Evolutionary conservation across 2,329 filamentous ascomycete species (phyloP), one percentile per base, ranked within the genome.

Genomic region (Epicoccum sorghinum): DNA sequence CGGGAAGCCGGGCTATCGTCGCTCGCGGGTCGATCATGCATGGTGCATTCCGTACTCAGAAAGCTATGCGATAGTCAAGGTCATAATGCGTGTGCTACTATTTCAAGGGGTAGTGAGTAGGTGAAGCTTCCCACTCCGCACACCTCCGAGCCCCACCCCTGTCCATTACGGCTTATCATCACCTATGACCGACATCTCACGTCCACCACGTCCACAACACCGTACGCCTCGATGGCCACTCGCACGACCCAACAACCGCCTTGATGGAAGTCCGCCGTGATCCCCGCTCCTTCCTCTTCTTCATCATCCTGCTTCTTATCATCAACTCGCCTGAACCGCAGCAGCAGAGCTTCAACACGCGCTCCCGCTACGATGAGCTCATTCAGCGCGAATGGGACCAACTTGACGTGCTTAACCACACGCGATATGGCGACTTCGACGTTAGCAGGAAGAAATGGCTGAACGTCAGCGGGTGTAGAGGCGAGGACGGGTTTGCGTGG

Each of bases 401-500:
- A 49, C 75, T 86, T 18, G 73, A 74, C 12, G 67, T 82, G 12
- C 46, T 75, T n/a, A 75, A 74, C 29, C 53, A 52, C 13, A 74
- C 72, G 14, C 55, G 50, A 30, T 73, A 68, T 71, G 82, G 81
- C 32, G 79, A 83, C 47, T 80, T 86, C 35, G 72, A 80, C 65
- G 71, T 77, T 18, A 57, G 56, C 27, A 68, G 75, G 8, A 69
- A 78, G 55, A 77, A 71, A 59, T 83, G 78, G 80, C 58, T 77
- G 53, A 81, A 81, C 46, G 78, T 96, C 46, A 90, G 90, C 2
- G 93, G 93, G 1, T 87, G 96, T 57, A 84, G 89, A 43, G 78
- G 85, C 41, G 82, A 86, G 18, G 89, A 96, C 75, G 86, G 83
- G 4, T 91, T 90, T 73, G 88, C 85, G 1, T 97, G 93, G 93